These are phyloP conservation scores for Nothopassalora personata DNA, from an alignment of 2,329 filamentous ascomycete genomes.

Conservation along the genomic window DNA sequence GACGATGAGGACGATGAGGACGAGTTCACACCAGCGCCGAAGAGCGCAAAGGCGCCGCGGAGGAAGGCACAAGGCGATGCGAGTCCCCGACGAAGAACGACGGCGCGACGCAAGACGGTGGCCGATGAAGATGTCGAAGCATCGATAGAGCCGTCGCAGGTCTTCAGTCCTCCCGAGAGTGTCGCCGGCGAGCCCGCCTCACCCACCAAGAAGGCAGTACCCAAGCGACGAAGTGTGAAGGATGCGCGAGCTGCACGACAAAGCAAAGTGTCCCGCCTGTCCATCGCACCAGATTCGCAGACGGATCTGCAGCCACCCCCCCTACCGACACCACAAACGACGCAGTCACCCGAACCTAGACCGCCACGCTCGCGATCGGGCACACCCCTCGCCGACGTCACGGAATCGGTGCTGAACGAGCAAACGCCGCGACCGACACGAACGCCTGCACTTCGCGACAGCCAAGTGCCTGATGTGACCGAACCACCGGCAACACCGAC, in stretches of 20 bases:
- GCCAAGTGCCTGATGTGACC: slow-evolving; percentile 14
- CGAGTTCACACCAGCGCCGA: slow-evolving; percentile 72
- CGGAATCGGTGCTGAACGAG: slow-evolving; percentile 60
- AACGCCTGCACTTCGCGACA: slow-evolving; percentile 14
- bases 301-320: slow-evolving; percentile 28
- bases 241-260: slow-evolving; percentile 46
- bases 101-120: slow-evolving; percentile 40
- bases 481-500: slow-evolving; percentile 11
- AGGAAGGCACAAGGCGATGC: slow-evolving; percentile 46
- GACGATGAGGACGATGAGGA: slow-evolving; percentile 63
- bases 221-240: slow-evolving; percentile 58
- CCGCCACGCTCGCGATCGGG: slow-evolving; percentile 36
- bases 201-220: slow-evolving; percentile 54
- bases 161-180: slow-evolving; percentile 54
- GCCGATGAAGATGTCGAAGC: slow-evolving; percentile 52
- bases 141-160: slow-evolving; percentile 54
- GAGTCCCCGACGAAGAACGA: slow-evolving; percentile 40
- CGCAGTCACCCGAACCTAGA: slow-evolving; percentile 32
- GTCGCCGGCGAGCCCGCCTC: slow-evolving; percentile 48
- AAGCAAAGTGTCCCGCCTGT: slow-evolving; percentile 35
- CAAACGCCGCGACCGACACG: slow-evolving; percentile 38
- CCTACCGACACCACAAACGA: slow-evolving; percentile 48
- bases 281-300: slow-evolving; percentile 35
- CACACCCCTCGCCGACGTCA: slow-evolving; percentile 69
- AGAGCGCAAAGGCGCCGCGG: slow-evolving; percentile 52